Evolutionary conservation across 495 filamentous ascomycete species (phyloP).

Genomic region (Amorphotheca resinae): DNA sequence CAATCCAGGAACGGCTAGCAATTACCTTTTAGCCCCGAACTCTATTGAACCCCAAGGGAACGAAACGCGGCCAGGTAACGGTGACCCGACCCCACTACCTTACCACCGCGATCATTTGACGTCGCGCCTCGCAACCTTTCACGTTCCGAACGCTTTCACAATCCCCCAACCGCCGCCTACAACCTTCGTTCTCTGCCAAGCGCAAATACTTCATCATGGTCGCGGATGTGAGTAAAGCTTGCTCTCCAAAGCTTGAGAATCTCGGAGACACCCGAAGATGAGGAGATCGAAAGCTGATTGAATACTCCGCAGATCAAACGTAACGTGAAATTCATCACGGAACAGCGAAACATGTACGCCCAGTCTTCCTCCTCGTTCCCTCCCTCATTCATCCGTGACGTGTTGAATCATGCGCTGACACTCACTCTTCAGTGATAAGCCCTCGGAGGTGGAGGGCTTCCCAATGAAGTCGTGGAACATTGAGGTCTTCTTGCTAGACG

Average conservation of each 20-base stretch:
- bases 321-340: conserved; percentile 80
- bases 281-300: background rate
- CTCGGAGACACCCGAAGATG: background rate
- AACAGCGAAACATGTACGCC: conserved; percentile 57
- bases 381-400: conserved; percentile 2
- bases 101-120: background rate
- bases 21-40: too few species aligned
- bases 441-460: conserved; percentile 70
- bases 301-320: conserved; percentile 54
- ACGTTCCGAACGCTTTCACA: background rate
- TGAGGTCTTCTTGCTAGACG: conserved; percentile 47
- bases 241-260: background rate
- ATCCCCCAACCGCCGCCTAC: background rate
- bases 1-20: too few species aligned
- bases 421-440: conserved; percentile 40
- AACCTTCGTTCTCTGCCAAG: background rate
- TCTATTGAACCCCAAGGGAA: too few species aligned
- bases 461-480: conserved; percentile 73
- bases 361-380: conserved; percentile 1
- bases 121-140: background rate
- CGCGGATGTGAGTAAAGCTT: conserved; percentile 16
- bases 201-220: conserved; percentile 15
- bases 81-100: background rate
- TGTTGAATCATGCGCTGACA: conserved; percentile 9
- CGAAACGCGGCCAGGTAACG: too few species aligned